These are phyloP conservation scores for Globisporangium heterothallicum DNA, from an alignment of 352 stramenopile species.

Conservation along the genomic window DNA sequence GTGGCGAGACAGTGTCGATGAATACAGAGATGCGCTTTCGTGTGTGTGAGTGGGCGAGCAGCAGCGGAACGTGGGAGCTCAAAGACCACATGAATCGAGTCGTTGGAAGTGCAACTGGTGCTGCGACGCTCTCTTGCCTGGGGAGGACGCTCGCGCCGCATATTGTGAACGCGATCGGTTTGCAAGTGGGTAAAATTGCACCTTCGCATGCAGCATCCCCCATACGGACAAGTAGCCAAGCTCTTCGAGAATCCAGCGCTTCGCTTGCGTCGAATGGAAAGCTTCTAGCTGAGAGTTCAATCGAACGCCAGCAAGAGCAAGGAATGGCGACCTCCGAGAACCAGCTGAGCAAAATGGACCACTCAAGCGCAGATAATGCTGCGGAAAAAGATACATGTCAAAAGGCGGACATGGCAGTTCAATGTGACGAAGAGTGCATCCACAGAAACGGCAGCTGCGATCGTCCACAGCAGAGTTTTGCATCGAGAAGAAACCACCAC, in stretches of 20 bases:
- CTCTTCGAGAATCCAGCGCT: background rate
- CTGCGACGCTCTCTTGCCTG: constrained; percentile 40
- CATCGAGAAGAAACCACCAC: background rate
- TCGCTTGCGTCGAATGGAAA: background rate
- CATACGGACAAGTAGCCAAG: background rate
- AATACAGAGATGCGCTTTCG: constrained; percentile 13
- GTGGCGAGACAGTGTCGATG: background rate
- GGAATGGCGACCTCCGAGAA: too few relatives aligned
- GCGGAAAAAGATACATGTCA: background rate
- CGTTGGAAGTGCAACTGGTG: constrained; percentile 20
- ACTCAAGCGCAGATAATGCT: background rate
- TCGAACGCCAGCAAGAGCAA: too few relatives aligned
- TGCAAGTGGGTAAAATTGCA: constrained; percentile 18
- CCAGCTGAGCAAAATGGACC: too few relatives aligned
- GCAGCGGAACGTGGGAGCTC: constrained; percentile 30
- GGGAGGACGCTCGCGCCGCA: constrained; percentile 33
- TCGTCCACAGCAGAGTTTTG: background rate
- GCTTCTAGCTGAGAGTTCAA: too few relatives aligned
- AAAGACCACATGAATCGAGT: constrained; percentile 19
- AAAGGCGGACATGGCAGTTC: constrained; percentile 23
- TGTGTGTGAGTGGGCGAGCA: constrained; percentile 40
- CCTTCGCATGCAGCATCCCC: background rate
- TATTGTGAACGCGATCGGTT: constrained; percentile 22
- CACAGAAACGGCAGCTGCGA: background rate
- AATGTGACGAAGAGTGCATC: constrained; percentile 21